These are phyloP conservation scores for Salix purpurea DNA, from an alignment of 345 rosid species.

Conservation along the genomic window DNA sequence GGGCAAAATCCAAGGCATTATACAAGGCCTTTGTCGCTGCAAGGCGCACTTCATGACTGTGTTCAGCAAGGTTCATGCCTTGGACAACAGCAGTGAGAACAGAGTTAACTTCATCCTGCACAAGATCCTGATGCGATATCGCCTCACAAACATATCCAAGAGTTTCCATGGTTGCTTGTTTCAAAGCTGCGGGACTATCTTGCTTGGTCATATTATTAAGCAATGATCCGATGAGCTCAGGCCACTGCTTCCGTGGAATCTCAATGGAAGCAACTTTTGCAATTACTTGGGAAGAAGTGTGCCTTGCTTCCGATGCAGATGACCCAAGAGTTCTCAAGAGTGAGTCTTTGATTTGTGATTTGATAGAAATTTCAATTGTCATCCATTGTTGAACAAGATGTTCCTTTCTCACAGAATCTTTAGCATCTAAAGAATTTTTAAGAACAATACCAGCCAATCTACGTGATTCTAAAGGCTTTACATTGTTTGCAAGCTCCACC, in stretches of 20 bases:
- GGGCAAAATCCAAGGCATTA: slow-evolving; percentile 91
- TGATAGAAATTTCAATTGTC: slow-evolving; percentile 48
- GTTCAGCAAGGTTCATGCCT: slow-evolving; percentile 84
- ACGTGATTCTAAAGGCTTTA: slow-evolving; percentile 76
- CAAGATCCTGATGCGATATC: slow-evolving; percentile 77
- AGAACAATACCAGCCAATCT: slow-evolving; percentile 86
- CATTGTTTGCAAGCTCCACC: slow-evolving; percentile 72
- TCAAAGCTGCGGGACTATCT: slow-evolving; percentile 50
- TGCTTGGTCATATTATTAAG: slow-evolving; percentile 74
- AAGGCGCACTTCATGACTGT: slow-evolving; percentile 68
- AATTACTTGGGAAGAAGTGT: slow-evolving; percentile 86
- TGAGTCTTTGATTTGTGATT: slow-evolving; percentile 75
- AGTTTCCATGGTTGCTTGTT: slow-evolving; percentile 88
- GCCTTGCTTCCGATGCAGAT: slow-evolving; percentile 65
- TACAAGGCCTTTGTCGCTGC: slow-evolving; percentile 77
- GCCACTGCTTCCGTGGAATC: slow-evolving; percentile 91
- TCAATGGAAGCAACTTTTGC: slow-evolving; percentile 91
- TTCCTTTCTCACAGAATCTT: slow-evolving; percentile 61
- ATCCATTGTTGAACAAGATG: slow-evolving; percentile 75
- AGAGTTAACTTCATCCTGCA: slow-evolving; percentile 82
- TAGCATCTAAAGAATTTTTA: slow-evolving; percentile 87
- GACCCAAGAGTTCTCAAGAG: slow-evolving; percentile 70
- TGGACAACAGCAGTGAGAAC: slow-evolving; percentile 96
- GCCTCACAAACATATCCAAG: slow-evolving; percentile 93
- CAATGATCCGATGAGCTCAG: slow-evolving; percentile 62